Evolutionary conservation across 257 asterid species (phyloP).

Genomic region (Solanum virginianum): DNA sequence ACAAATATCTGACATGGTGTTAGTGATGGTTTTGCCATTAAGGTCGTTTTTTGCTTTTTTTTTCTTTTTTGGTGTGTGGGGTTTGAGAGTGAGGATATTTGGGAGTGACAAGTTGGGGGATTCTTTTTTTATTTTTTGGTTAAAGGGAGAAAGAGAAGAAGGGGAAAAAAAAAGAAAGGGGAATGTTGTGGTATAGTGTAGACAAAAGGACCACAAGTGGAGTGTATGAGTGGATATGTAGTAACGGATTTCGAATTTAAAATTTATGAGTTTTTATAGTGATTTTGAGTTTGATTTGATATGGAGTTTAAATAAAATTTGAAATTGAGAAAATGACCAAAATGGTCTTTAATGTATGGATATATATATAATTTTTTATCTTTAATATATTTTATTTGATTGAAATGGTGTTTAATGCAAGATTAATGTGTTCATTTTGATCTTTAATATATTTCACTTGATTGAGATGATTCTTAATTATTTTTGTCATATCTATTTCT

Average conservation of each 20-base stretch:
- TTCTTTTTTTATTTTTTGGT: not conserved
- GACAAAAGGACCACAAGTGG: not conserved
- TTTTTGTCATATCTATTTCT: too few relatives aligned
- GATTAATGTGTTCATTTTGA: too few relatives aligned
- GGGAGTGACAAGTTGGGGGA: not conserved
- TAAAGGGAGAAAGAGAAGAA: not conserved
- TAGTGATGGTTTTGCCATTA: constrained; percentile 11
- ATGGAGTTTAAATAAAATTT: too few relatives aligned
- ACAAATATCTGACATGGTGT: not conserved
- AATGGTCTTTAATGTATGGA: too few relatives aligned
- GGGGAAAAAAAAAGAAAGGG: not conserved
- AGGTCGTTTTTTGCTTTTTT: not conserved
- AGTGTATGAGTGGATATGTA: not conserved
- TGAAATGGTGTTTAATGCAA: too few relatives aligned
- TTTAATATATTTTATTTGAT: too few relatives aligned
- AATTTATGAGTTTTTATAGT: not conserved
- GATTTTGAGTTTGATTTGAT: too few relatives aligned
- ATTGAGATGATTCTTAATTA: too few relatives aligned
- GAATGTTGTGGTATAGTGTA: not conserved
- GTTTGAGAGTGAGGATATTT: not conserved
- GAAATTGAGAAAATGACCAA: too few relatives aligned
- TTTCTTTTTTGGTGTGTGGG: not conserved
- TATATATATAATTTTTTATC: too few relatives aligned
- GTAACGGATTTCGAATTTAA: not conserved
- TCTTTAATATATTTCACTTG: too few relatives aligned